Evolutionary conservation across 2,329 filamentous ascomycete species (phyloP), one percentile per base, ranked within the genome.

Genomic region (Microdochium nivale): DNA sequence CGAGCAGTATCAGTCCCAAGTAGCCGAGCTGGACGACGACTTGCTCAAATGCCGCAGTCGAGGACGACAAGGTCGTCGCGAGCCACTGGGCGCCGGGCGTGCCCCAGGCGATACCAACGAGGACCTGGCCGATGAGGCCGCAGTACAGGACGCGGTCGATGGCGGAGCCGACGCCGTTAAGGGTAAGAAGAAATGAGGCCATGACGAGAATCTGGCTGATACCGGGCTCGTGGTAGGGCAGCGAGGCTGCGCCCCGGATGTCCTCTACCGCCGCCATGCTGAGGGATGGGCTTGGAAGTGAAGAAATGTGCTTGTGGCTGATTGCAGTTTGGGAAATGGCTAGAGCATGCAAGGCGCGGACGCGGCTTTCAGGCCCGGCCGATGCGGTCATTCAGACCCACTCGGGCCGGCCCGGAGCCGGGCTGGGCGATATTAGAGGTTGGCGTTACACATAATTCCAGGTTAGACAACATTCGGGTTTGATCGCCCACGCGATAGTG

Each of bases 101-200:
- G 9, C 87, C 87, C 78, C 79, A 91, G 9, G 81, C 77, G 9
- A 89, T 77, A 13, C 87, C 87, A 19, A 90, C 64, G 8, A 89
- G 69, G 14, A 91, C 75, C 59, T 91, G 85, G 1, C 86, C 87
- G 7, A 90, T 68, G 0, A 90, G 75, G 0, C 86, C 87, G 59
- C 86, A 89, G 62, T 84, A 88, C 0, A 88, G 60, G 0, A 80
- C 57, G 14, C 67, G 72, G 58, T 90, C 79, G 1, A 89, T 71
- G 0, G 74, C 60, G 51, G 71, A 70, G 55, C 83, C 82, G 54
- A 79, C 58, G 5, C 77, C 46, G 56, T 88, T 88, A 46, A 88
- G 73, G 0, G 80, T 62, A 0, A 88, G 61, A 0, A 89, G 64
- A 56, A 90, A 84, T 0, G 80, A 81, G 0, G 83, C 69, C 3